Base-by-base conservation (phyloP, 192 early-diverging fungal genomes). In the Thamnidium elegans region DNA sequence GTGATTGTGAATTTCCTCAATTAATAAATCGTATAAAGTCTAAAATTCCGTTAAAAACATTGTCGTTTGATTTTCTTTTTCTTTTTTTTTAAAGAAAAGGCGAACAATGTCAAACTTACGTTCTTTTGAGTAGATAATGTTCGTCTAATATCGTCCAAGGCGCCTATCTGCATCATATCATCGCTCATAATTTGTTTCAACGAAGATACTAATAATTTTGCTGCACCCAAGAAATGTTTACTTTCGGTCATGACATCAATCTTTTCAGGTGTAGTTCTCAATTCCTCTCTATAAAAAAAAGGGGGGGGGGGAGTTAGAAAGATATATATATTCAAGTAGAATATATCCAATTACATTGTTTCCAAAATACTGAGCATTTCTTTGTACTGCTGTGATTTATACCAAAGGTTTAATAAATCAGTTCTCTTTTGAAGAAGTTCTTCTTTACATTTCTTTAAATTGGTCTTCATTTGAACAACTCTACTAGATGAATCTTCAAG, bases 1-100 rank as follows among this genome's bases (percentile, higher is more conserved):
- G 67, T 90, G 88, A 67, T 83, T 90, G 48, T 90, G 89, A 36
- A 92, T 78, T 58, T 92, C 89, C 54, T 90, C 90, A 43, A 90
- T 83, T 9, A 90, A 76, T 9, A 79, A 71, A 54, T 87, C 87
- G 20, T 84, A 75, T 50, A 87, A 64, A 2, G 71, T 64, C 84
- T 86, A 72, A 14, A 47, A 48, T 9, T 48, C 13, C 4, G 17
- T 14, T 48, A 48, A 48, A 19, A 17, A 9, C n/a, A 17, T 6
- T 26, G 32, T 21, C 30, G 42, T 31, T 26, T 26, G 26, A 26
- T 26, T 26, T 26, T 26, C 26, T 26, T 26, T 26, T 3, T 26
- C 3, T 26, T 26, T 26, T 26, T 26, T 26, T 26, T 26, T 2
- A 26, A 26, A 26, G 3, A 26, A 26, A 26, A 26, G 26, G 26